These are phyloP conservation scores for Diaporthe vaccinii DNA, from an alignment of 2,329 filamentous ascomycete genomes.

Conservation along the genomic window DNA sequence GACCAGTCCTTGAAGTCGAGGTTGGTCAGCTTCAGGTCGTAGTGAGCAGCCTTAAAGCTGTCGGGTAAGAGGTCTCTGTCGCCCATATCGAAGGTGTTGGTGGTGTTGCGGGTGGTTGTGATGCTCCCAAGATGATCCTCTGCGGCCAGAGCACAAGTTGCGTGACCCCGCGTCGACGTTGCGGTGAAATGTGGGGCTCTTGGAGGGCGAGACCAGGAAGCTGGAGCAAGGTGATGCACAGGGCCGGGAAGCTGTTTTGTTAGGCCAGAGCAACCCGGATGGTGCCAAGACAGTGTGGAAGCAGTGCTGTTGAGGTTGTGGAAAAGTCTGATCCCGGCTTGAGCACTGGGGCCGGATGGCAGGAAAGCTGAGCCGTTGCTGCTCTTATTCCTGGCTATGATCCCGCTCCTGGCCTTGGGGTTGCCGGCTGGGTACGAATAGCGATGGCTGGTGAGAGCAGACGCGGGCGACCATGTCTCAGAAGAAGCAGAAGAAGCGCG, in stretches of 20 bases:
- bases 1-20: conserved; percentile 81
- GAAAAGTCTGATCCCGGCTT: conserved; percentile 12
- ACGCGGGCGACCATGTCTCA: background rate
- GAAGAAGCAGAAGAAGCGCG: conserved; percentile 1
- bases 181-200: conserved; percentile 20
- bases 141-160: conserved; percentile 38
- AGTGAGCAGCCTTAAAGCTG: conserved; percentile 85
- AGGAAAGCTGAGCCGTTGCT: background rate
- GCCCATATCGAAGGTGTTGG: conserved; percentile 56
- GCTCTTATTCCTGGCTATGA: background rate
- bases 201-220: conserved; percentile 16
- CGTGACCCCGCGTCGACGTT: conserved; percentile 38
- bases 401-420: background rate
- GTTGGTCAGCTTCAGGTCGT: conserved; percentile 84
- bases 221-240: conserved; percentile 14
- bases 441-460: background rate
- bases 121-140: conserved; percentile 47
- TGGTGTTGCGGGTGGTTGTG: conserved; percentile 2
- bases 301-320: background rate
- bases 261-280: background rate
- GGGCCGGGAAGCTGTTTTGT: conserved; percentile 4
- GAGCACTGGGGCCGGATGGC: background rate
- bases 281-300: conserved; percentile 6
- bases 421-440: background rate
- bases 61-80: conserved; percentile 75